These are phyloP conservation scores for Simmondsia chinensis DNA, from an alignment of 148 eudicot species.

Conservation along the genomic window DNA sequence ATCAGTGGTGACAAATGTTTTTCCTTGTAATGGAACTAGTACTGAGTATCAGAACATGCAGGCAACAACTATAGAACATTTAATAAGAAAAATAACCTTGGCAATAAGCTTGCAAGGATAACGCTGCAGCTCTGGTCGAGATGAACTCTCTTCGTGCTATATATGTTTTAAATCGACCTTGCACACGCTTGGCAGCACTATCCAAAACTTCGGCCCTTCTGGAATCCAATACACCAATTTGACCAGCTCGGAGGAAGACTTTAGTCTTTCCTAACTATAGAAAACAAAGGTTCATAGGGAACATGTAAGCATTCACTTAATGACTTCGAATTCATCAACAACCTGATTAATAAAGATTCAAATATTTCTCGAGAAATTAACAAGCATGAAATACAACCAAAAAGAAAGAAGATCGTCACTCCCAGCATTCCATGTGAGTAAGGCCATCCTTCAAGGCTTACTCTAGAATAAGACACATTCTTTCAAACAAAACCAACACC, in stretches of 20 bases:
- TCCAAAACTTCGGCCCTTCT: constrained; percentile 88
- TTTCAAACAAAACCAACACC: no score
- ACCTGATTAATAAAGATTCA: no score
- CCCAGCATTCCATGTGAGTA: no score
- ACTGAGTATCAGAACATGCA: background rate
- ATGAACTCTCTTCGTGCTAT: constrained; percentile 61
- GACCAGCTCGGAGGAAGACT: constrained; percentile 97
- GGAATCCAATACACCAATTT: constrained; percentile 81
- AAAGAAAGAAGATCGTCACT: no score
- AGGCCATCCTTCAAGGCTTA: no score
- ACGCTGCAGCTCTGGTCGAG: constrained; percentile 50
- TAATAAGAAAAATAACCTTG: constrained; percentile 54
- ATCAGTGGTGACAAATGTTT: no score
- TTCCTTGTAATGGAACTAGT: no score
- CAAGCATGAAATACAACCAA: no score
- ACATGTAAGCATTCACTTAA: no score
- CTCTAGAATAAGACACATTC: no score
- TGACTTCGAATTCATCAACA: no score
- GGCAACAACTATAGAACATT: background rate
- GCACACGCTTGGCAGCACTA: constrained; percentile 72
- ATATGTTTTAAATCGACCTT: constrained; percentile 61
- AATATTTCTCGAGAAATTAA: no score
- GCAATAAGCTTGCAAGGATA: constrained; percentile 78
- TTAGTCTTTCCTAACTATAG: constrained; percentile 84
- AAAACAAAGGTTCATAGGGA: background rate